These are phyloP conservation scores for Solanum virginianum DNA, from an alignment of 257 asterid species.

Conservation along the genomic window DNA sequence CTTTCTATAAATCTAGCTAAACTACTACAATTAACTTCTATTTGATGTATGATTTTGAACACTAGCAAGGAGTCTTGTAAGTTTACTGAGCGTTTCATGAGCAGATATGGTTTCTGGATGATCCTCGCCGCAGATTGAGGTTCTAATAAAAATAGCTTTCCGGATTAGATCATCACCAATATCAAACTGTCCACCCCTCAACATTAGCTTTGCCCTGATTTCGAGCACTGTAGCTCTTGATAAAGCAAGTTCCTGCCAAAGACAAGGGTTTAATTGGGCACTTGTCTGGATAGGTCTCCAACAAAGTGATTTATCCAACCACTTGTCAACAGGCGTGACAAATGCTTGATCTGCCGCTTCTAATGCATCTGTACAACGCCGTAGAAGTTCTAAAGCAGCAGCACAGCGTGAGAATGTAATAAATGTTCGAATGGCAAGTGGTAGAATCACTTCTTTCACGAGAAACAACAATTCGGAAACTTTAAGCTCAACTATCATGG, in stretches of 20 bases:
- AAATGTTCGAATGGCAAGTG: slow-evolving; percentile 57
- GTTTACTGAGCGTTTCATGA: slow-evolving; percentile 69
- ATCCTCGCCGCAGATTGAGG: slow-evolving; percentile 79
- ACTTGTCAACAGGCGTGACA: slow-evolving; percentile 67
- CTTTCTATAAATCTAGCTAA: not conserved
- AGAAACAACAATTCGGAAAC: slow-evolving; percentile 44
- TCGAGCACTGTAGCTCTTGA: slow-evolving; percentile 80
- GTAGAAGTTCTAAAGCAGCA: slow-evolving; percentile 65
- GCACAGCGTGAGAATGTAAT: slow-evolving; percentile 55
- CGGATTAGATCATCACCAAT: slow-evolving; percentile 78
- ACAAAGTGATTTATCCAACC: slow-evolving; percentile 81
- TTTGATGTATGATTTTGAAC: slow-evolving; percentile 46
- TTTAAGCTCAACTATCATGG: slow-evolving; percentile 50
- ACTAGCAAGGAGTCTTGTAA: slow-evolving; percentile 71
- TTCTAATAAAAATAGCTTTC: slow-evolving; percentile 72
- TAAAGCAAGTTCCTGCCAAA: slow-evolving; percentile 92
- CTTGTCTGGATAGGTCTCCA: slow-evolving; percentile 77
- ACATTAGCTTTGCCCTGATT: slow-evolving; percentile 81
- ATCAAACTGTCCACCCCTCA: slow-evolving; percentile 79
- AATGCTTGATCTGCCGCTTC: slow-evolving; percentile 75
- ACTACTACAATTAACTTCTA: slow-evolving; percentile 1
- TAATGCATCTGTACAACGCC: slow-evolving; percentile 68
- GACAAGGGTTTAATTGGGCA: slow-evolving; percentile 82
- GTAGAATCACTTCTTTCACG: slow-evolving; percentile 55
- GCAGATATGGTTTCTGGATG: slow-evolving; percentile 92